Evolutionary conservation across 1,284 basidiomycete genomes (phyloP).

Genomic region (Ustilago lituana): DNA sequence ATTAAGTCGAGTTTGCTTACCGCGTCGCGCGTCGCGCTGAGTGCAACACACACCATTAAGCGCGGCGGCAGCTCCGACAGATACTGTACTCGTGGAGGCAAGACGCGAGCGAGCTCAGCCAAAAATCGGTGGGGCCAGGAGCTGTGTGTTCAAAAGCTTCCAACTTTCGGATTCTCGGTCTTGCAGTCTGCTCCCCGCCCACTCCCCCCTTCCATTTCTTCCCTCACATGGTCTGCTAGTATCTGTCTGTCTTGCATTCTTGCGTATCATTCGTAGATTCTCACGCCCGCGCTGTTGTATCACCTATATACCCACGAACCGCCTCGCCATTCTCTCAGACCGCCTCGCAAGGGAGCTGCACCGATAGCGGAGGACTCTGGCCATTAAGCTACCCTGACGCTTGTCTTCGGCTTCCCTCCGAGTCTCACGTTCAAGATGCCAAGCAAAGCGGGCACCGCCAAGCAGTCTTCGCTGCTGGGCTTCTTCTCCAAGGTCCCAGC

Average conservation of each 20-base stretch:
- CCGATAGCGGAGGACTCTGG: too few species aligned
- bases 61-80: too few species aligned
- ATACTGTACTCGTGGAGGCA: too few species aligned
- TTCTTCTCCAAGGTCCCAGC: conserved; percentile 51
- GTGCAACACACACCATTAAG: conserved; percentile 28
- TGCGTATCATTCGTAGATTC: not conserved
- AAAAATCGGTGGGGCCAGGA: not conserved
- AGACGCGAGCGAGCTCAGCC: conserved; percentile 15
- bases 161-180: conserved; percentile 1
- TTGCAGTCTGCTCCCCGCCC: not conserved
- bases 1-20: conserved; percentile 14
- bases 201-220: not conserved
- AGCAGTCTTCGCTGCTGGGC: conserved; percentile 54
- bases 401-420: conserved; percentile 13
- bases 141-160: too few species aligned
- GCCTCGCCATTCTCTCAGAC: too few species aligned
- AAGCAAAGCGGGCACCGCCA: conserved; percentile 21
- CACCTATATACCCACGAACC: not conserved
- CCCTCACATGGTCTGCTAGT: too few species aligned
- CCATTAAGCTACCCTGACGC: too few species aligned
- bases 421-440: conserved; percentile 18
- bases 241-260: too few species aligned
- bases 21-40: conserved; percentile 45
- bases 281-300: not conserved
- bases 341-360: too few species aligned